phyloP scores from a whole-genome alignment of 441 rosid genomes.

The Syzygium syzygioides region DNA sequence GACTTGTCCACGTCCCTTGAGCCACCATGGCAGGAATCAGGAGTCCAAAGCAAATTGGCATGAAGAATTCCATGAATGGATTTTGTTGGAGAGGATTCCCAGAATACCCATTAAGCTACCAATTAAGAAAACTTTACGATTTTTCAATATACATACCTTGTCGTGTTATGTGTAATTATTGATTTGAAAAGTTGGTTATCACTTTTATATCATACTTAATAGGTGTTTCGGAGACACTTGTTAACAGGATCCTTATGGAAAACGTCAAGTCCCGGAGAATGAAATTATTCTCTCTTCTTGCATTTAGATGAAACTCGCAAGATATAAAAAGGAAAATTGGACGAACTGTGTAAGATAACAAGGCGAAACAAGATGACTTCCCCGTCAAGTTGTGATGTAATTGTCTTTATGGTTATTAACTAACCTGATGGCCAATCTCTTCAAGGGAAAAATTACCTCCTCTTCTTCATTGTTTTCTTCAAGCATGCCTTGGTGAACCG shows the following conservation, averaged over 20 bases:
- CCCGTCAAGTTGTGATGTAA: too few relatives aligned
- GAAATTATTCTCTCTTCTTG: neutral
- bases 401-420: too few relatives aligned
- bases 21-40: too few relatives aligned
- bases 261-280: accelerated
- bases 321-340: neutral
- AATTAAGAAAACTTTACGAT: neutral
- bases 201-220: neutral
- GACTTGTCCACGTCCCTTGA: too few relatives aligned
- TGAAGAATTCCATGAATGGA: neutral
- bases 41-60: too few relatives aligned
- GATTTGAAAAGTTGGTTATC: neutral
- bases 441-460: neutral
- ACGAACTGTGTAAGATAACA: neutral
- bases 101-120: neutral
- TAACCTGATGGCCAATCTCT: neutral
- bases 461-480: neutral
- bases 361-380: neutral
- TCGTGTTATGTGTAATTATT: neutral
- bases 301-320: neutral
- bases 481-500: neutral
- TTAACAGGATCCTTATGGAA: neutral
- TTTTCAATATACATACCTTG: accelerated
- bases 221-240: neutral
- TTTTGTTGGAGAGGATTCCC: neutral